Base-by-base conservation (phyloP, 2,329 filamentous ascomycete genomes). In the Hypomyces perniciosus region DNA sequence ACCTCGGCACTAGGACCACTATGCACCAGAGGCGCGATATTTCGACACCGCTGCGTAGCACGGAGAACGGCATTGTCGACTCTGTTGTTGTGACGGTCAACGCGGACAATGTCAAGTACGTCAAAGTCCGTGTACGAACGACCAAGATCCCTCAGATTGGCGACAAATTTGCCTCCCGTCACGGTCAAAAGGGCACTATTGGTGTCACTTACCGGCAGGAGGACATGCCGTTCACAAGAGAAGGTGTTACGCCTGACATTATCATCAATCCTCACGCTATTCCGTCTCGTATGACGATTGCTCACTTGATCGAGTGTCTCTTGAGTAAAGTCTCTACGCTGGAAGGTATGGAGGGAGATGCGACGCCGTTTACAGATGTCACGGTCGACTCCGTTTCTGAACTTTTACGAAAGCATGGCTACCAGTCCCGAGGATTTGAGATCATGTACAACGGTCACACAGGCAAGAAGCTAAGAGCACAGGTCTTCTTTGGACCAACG, bases 211-310 rank as follows among this genome's bases (percentile, higher is more conserved):
- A 95, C 71, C 84, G 92, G 45, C 89, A 95, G 62, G 93, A 99
- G 70, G 95, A 99, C 65, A 99, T 99, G 95, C 95, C 95, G 0
- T 99, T 99, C 70, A 93, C 90, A 3, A 78, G 84, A 35, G 90
- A 97, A 67, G 93, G 95, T 62, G 81, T 99, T 48, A 87, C 86
- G 0, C 93, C 95, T 0, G 95, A 99, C 70, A 79, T 99, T 56
- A 96, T 99, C 70, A 97, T 99, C 78, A 99, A 99, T 71, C 93
- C 93, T 1, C 93, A 99, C 79, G 95, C 93, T 66, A 99, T 99
- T 80, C 93, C 93, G 0, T 99, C 93, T 50, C 93, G 93, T 82
- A 99, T 99, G 93, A 99, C 95, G 3, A 99, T 99, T 84, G 93
- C 93, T 62, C 93, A 99, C 79, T 91, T 99, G 81, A 95, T 99